Evolutionary conservation across 768 basidiomycete species (phyloP).

Genomic region (Leccinum fibrillosum): DNA sequence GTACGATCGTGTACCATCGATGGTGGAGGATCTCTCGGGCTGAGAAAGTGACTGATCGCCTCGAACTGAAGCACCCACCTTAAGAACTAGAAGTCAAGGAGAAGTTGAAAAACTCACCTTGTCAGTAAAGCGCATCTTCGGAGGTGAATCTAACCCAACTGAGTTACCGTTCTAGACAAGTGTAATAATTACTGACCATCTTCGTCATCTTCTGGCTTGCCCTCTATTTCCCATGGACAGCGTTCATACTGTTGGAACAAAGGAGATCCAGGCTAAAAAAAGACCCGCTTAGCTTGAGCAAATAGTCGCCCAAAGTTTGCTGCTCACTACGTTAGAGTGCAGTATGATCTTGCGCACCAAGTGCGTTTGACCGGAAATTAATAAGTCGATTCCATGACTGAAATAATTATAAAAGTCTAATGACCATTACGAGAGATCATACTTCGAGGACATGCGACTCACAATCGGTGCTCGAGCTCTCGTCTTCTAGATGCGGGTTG

Average conservation of each 20-base stretch:
- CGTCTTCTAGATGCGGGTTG: conserved; percentile 37
- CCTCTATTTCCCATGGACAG: conserved; percentile 88
- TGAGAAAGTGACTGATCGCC: conserved; percentile 73
- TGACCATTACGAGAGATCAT: conserved; percentile 5
- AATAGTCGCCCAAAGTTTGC: neutral
- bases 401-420: conserved; percentile 93
- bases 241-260: conserved; percentile 89
- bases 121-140: conserved; percentile 68
- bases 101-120: conserved; percentile 41
- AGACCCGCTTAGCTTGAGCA: neutral
- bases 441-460: conserved; percentile 14
- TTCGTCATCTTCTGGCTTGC: conserved; percentile 76
- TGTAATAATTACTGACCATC: conserved; percentile 49
- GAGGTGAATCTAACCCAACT: conserved; percentile 57
- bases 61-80: conserved; percentile 54
- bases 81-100: neutral
- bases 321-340: conserved; percentile 81
- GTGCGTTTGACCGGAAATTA: conserved; percentile 70
- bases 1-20: conserved; percentile 81
- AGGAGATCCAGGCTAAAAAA: conserved; percentile 73
- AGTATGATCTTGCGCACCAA: conserved; percentile 80
- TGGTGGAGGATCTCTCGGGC: conserved; percentile 68
- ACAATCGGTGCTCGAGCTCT: conserved; percentile 52
- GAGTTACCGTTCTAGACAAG: neutral
- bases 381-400: conserved; percentile 85